These are phyloP conservation scores for Diaporthe eres DNA, from an alignment of 2,329 filamentous ascomycete genomes.

Conservation along the genomic window DNA sequence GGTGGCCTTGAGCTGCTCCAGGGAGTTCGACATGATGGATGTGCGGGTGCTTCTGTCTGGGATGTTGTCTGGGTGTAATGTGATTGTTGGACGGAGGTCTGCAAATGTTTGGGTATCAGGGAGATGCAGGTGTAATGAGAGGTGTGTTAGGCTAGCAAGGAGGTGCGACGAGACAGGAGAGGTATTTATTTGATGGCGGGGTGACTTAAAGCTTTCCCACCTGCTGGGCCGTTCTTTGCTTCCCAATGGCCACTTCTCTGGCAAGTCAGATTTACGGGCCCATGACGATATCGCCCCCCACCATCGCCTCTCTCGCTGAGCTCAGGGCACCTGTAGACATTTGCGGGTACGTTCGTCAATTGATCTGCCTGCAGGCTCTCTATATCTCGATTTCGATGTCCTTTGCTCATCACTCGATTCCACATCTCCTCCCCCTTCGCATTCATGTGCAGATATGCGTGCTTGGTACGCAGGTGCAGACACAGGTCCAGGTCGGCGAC, in stretches of 20 bases:
- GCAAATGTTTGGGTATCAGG: not conserved
- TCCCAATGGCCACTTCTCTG: slow-evolving; percentile 27
- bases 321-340: not conserved
- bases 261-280: slow-evolving; percentile 36
- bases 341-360: not conserved
- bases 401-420: not conserved
- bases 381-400: not conserved
- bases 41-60: slow-evolving; percentile 29
- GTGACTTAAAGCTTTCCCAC: slow-evolving; percentile 23
- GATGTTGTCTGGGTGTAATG: not conserved
- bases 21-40: slow-evolving; percentile 82
- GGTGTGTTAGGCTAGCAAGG: slow-evolving; percentile 22
- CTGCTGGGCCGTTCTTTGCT: not conserved
- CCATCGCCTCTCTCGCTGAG: not conserved
- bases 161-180: slow-evolving; percentile 24
- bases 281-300: slow-evolving; percentile 39
- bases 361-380: not conserved
- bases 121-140: not conserved
- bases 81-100: not conserved
- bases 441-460: not conserved
- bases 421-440: not conserved
- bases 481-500: slow-evolving; percentile 12
- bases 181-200: slow-evolving; percentile 41
- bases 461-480: not conserved
- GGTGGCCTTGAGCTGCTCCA: slow-evolving; percentile 96